Evolutionary conservation across 805 yeast species (phyloP).

Genomic region (Zygoascus biomembranicola): DNA sequence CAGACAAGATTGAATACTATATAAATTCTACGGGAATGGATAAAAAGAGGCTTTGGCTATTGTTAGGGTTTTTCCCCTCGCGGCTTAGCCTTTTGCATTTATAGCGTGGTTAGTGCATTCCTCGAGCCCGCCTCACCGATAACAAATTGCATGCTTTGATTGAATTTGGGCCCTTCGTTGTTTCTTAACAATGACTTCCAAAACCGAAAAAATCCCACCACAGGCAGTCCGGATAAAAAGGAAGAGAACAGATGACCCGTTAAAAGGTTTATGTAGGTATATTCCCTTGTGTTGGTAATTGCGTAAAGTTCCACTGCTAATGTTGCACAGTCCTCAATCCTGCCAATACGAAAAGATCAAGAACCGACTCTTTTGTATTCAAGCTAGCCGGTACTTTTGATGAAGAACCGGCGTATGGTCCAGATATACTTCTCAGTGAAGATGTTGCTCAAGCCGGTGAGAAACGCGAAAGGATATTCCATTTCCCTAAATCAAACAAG

Average conservation of each 20-base stretch:
- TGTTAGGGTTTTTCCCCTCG: no score
- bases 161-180: neutral
- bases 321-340: constrained; percentile 1
- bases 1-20: neutral
- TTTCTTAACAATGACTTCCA: neutral
- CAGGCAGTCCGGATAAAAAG: constrained; percentile 76
- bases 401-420: constrained; percentile 13
- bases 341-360: constrained; percentile 19
- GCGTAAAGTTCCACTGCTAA: neutral
- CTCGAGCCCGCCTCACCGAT: no score
- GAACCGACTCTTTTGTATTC: constrained; percentile 21
- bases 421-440: constrained; percentile 13
- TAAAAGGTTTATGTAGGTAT: constrained; percentile 55
- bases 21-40: no score
- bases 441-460: neutral
- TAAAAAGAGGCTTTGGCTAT: no score
- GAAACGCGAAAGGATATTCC: constrained; percentile 11
- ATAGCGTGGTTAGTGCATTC: no score
- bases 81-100: no score
- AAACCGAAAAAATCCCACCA: constrained; percentile 33
- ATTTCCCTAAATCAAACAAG: constrained; percentile 5
- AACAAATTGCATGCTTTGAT: neutral
- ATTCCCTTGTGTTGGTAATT: neutral
- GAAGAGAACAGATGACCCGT: constrained; percentile 78
- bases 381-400: constrained; percentile 24